Base-by-base conservation (phyloP, 768 basidiomycete species). In the Brasilioporus rufonigricans region DNA sequence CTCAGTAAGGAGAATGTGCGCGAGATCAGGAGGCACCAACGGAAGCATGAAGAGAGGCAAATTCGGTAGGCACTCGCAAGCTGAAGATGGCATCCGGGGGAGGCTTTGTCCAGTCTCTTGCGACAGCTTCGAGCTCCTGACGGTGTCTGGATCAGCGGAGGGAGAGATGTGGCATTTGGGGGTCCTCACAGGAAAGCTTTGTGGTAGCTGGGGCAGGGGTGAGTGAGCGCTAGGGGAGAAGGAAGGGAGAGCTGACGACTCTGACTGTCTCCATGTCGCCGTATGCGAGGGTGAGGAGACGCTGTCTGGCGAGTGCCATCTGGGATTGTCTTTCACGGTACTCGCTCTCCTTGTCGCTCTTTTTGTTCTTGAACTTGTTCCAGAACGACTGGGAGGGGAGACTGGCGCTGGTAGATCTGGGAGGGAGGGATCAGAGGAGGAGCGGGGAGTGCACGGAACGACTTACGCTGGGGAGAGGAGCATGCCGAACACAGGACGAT, bases 241-340 rank as follows among this genome's bases (percentile, higher is more conserved):
- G 21, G 57, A 46, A 45, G 51, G 21, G 47, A 23, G 49, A 18
- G 62, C 69, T 48, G 46, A 72, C 87, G 77, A 87, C 83, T 59
- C 86, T 79, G 55, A 93, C 79, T 9, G 91, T 93, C 73, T 93
- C 91, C 86, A 91, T 89, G 36, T 93, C 91, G 51, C 78, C 87
- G 69, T 86, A 90, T 10, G 83, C 85, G 54, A 93, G 82, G 55
- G 91, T 93, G 61, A 93, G 78, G 60, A 91, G 81, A 56, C 87
- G 83, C 61, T 87, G 86, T 51, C 89, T 75, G 24, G 85, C 77
- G 61, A 91, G 78, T 4, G 87, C 81, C 84, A 89, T 87, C 21
- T 80, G 80, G 1, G 78, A 74, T 27, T 79, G 77, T 50, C 71
- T 74, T 45, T 80, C 76, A 61, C 80, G 77, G 59, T 80, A 72